A percentile compares a stretch with the other conserved stretches of the same genome.
Evolutionary conservation across 2,329 filamentous ascomycete species (phyloP).

Genomic region (Macrophomina pseudophaseolina): DNA sequence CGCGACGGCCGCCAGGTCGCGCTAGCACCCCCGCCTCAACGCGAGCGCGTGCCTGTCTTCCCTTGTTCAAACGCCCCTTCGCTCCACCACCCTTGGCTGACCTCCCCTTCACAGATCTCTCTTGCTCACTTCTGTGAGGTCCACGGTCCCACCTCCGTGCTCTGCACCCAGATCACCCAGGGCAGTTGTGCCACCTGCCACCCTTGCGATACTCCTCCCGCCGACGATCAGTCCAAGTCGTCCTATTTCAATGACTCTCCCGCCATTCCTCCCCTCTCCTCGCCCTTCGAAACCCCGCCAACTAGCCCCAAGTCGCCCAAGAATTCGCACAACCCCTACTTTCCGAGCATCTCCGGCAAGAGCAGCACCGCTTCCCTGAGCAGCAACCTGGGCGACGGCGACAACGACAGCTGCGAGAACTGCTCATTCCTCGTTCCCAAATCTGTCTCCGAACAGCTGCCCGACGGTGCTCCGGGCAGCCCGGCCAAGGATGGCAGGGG

Average conservation of each 20-base stretch:
- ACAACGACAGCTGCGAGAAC: constrained; percentile 62
- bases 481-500: constrained; percentile 55
- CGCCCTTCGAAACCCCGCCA: constrained; percentile 48
- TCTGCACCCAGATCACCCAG: constrained; percentile 64
- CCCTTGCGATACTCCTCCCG: constrained; percentile 50
- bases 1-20: constrained; percentile 21
- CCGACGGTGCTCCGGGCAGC: constrained; percentile 59
- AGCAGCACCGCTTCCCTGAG: constrained; percentile 36
- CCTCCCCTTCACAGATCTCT: constrained; percentile 55
- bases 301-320: constrained; percentile 46
- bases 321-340: constrained; percentile 54
- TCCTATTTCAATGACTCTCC: constrained; percentile 39
- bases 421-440: constrained; percentile 62
- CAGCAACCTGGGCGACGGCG: constrained; percentile 44
- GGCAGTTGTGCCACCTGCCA: constrained; percentile 61
- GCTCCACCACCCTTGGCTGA: constrained; percentile 32
- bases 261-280: constrained; percentile 39
- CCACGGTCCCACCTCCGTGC: constrained; percentile 66
- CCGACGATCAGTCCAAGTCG: constrained; percentile 43
- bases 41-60: constrained; percentile 23
- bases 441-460: constrained; percentile 58
- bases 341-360: constrained; percentile 44
- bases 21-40: constrained; percentile 31
- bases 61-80: constrained; percentile 11
- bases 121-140: constrained; percentile 68